Percentiles rank a stretch among this genome's conserved stretches.
Conservation (phyloP, 2,329 filamentous ascomycete species). For the Hawksworthiomyces lignivorus region DNA sequence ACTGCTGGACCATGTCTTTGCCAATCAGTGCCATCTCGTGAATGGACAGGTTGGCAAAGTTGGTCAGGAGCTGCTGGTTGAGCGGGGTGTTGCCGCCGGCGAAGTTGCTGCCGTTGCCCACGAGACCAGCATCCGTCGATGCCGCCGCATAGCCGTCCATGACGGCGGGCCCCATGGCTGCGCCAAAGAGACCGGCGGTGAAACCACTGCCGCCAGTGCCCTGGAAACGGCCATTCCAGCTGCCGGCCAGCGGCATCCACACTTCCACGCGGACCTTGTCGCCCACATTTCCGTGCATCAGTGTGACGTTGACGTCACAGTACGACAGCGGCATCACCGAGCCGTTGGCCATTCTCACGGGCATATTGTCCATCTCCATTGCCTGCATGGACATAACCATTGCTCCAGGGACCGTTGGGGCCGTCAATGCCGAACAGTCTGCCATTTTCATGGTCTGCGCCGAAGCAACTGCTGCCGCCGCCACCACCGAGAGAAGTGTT, state of each 20-base stretch:
- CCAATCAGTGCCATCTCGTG: conserved; percentile 41
- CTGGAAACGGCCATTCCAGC: conserved; percentile 26
- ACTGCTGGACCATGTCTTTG: conserved; percentile 39
- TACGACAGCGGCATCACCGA: conserved; percentile 1
- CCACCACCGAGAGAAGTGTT: not conserved
- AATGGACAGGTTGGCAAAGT: conserved; percentile 27
- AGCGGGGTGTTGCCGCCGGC: not conserved
- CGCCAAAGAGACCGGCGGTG: conserved; percentile 17
- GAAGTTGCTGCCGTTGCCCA: not conserved
- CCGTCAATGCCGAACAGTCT: not conserved
- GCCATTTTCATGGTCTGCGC: not conserved
- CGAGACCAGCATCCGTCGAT: conserved; percentile 25
- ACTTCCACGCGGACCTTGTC: conserved; percentile 26
- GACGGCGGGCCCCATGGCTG: conserved; percentile 8
- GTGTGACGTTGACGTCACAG: conserved; percentile 31
- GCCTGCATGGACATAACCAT: conserved; percentile 4
- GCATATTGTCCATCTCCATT: conserved; percentile 2
- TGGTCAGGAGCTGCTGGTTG: conserved; percentile 16
- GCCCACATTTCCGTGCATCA: conserved; percentile 27
- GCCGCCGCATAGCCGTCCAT: conserved; percentile 12
- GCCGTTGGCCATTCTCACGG: not conserved
- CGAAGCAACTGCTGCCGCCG: not conserved
- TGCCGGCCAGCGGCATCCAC: conserved; percentile 22
- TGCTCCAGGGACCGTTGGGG: conserved; percentile 1
- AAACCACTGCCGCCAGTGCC: conserved; percentile 26